Evolutionary conservation across 1,284 basidiomycete species (phyloP).

Genomic region (Moesziomyces parantarcticus): DNA sequence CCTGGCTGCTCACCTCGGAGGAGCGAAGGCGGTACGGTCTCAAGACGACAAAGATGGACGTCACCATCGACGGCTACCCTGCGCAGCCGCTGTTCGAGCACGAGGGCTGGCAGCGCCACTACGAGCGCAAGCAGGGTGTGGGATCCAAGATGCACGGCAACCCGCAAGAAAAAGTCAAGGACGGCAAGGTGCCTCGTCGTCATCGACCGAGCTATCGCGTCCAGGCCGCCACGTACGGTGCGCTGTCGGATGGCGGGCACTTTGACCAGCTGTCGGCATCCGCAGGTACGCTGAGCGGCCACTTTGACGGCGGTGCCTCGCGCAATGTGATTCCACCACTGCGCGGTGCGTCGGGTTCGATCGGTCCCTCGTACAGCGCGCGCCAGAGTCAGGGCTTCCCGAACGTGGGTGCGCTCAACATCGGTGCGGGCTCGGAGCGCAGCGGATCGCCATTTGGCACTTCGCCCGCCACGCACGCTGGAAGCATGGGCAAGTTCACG

Average conservation of each 20-base stretch:
- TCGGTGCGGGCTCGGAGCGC: conserved; percentile 16
- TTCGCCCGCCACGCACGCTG: conserved; percentile 13
- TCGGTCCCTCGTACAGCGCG: conserved; percentile 22
- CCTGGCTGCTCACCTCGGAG: conserved; percentile 52
- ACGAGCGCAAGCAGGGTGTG: conserved; percentile 58
- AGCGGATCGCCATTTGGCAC: conserved; percentile 31
- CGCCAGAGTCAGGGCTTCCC: conserved; percentile 14
- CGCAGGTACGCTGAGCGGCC: conserved; percentile 16
- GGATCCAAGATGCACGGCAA: conserved; percentile 63
- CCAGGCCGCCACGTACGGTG: conserved; percentile 32
- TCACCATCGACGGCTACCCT: conserved; percentile 59
- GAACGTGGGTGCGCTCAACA: conserved; percentile 21
- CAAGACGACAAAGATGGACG: conserved; percentile 56
- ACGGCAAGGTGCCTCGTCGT: conserved; percentile 52
- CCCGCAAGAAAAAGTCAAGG: conserved; percentile 63
- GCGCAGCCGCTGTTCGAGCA: conserved; percentile 53
- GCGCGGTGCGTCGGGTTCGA: conserved; percentile 36
- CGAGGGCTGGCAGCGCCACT: conserved; percentile 60
- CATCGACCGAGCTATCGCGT: conserved; percentile 42
- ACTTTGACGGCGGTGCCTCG: conserved; percentile 7
- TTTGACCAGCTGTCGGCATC: conserved; percentile 39
- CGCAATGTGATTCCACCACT: conserved; percentile 44
- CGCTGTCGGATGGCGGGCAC: conserved; percentile 19
- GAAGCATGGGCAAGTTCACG: conserved; percentile 15
- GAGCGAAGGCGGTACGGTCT: conserved; percentile 56